Base-by-base conservation (phyloP, 257 asterid species). In the Cruciata laevipes region DNA sequence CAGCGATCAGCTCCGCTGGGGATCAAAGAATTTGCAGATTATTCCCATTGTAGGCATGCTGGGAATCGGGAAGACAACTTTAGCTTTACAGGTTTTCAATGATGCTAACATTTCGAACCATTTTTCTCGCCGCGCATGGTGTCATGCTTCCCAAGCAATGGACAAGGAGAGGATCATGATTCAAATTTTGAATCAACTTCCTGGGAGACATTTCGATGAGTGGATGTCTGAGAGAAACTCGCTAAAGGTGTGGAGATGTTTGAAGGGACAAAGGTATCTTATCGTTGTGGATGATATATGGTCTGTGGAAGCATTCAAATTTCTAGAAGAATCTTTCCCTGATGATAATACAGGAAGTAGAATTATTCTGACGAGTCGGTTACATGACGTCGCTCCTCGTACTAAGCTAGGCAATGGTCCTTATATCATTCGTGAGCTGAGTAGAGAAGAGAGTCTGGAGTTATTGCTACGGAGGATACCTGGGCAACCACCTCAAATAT, bases 251-350 rank as follows among this genome's bases (percentile, higher is more conserved):
- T 20, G 25, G 42, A 24, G 56, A 1, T 17, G n/a, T 32, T 37
- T 61, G 8, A 49, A 6, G 6, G 52, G 63, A 2, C 12, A 0
- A 3, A 61, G 17, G 52, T 70, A 27, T 56, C 69, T 70, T 20
- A 16, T 70, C 27, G 60, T 70, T 30, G 20, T 70, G 61, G 61
- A 56, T 56, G 61, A 56, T 12, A 11, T 56, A 7, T 56, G 61
- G 61, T 25, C 24, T 2, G 1, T 2, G 11, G 14, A 20, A 1
- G 61, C 16, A 5, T 56, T 5, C 32, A 11, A 23, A 4, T 6
- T 6, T 13, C 27, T 57, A 17, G 8, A 57, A 57, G 13, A 0
- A 8, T 21, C 31, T 1, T 57, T 57, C 62, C 62, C 62, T 57
- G 33, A 57, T 21, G 32, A 57, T 21, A 8, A 11, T 21, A 23